phyloP scores from a whole-genome alignment of 2,329 filamentous ascomycete species.

The Apiospora marii region DNA sequence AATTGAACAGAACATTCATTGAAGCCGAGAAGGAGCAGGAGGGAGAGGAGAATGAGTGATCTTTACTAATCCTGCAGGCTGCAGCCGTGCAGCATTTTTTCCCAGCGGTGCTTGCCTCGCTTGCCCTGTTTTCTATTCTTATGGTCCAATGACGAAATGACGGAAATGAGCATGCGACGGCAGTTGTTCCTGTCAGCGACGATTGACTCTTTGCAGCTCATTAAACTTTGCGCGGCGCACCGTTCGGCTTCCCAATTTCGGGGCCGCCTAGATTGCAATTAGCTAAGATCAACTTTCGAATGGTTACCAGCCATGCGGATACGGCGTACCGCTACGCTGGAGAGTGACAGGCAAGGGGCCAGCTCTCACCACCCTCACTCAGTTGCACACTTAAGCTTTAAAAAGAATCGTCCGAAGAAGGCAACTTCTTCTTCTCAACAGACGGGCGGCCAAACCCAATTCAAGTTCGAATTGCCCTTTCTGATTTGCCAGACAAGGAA shows the following conservation, averaged over 20 bases:
- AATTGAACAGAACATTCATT: neutral
- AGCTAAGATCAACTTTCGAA: neutral
- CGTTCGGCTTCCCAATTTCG: neutral
- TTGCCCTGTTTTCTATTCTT: neutral
- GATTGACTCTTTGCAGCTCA: neutral
- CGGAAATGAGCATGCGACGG: neutral
- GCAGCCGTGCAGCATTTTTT: neutral
- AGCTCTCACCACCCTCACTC: no score
- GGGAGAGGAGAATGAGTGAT: no score
- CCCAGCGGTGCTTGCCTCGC: neutral
- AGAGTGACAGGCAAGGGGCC: no score
- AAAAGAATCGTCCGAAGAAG: neutral
- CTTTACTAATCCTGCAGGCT: no score
- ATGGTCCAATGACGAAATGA: neutral
- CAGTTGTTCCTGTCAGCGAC: neutral
- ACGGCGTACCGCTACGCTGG: no score
- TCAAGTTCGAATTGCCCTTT: neutral
- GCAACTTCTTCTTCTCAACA: neutral
- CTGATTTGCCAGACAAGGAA: no score
- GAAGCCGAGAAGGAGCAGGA: neutral
- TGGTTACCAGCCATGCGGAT: neutral
- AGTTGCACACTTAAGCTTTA: neutral
- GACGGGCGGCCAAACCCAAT: neutral
- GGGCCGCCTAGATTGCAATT: neutral
- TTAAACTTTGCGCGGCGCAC: conserved; percentile 5